phyloP scores from a whole-genome alignment of 257 asterid genomes.

The Galeopsis tetrahit region DNA sequence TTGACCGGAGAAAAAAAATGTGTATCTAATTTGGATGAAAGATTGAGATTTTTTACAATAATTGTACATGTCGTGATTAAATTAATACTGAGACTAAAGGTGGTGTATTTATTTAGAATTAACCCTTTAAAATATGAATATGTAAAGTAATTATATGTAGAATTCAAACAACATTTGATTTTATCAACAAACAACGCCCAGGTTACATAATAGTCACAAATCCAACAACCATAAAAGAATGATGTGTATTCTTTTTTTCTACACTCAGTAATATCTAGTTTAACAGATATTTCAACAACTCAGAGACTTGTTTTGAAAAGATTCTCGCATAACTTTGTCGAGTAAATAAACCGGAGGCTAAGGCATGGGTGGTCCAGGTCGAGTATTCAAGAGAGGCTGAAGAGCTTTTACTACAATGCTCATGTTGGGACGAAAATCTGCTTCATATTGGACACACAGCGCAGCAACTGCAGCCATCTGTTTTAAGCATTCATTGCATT shows the following conservation, averaged over 20 bases:
- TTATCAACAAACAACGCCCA: slow-evolving; percentile 16
- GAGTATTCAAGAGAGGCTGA: slow-evolving; percentile 71
- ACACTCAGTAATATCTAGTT: slow-evolving; percentile 1
- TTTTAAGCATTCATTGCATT: not conserved
- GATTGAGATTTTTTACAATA: too few relatives aligned
- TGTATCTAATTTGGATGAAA: too few relatives aligned
- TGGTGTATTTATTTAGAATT: too few relatives aligned
- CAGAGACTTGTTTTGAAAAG: not conserved
- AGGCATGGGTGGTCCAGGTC: slow-evolving; percentile 50
- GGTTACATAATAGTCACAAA: slow-evolving; percentile 28
- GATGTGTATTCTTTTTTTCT: slow-evolving; percentile 16
- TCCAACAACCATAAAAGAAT: slow-evolving; percentile 32
- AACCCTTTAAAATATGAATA: too few relatives aligned
- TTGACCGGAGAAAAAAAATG: too few relatives aligned
- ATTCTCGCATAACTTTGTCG: not conserved
- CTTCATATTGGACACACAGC: slow-evolving; percentile 73
- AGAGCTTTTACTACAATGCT: slow-evolving; percentile 83
- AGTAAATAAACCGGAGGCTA: not conserved
- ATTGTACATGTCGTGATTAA: too few relatives aligned
- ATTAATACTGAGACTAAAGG: too few relatives aligned
- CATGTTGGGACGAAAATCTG: slow-evolving; percentile 80
- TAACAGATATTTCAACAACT: not conserved
- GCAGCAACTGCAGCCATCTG: slow-evolving; percentile 96
- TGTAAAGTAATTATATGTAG: not conserved
- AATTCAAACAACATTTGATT: slow-evolving; percentile 9